A percentile compares a stretch with the other conserved stretches of the same genome.
Conservation (phyloP, 768 basidiomycete species). For the Sistotremastrum suecicum region DNA sequence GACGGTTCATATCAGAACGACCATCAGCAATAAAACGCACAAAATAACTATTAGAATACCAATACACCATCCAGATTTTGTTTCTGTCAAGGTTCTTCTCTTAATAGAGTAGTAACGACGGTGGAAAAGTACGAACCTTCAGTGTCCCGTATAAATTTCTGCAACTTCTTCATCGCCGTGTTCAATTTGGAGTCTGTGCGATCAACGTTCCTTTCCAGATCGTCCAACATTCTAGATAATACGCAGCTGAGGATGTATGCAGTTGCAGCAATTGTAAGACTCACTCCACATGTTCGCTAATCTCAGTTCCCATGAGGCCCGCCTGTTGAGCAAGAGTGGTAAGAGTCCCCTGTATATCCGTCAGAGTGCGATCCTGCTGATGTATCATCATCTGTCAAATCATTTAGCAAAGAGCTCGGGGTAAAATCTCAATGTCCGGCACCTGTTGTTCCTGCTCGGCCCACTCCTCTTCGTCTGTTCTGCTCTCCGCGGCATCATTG, state of each 20-base stretch:
- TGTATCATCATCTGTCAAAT: conserved; percentile 61
- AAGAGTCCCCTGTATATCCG: conserved; percentile 77
- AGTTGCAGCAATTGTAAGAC: conserved; percentile 12
- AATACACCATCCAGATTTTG: conserved; percentile 84
- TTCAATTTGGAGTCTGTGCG: conserved; percentile 48
- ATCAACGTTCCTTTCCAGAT: conserved; percentile 64
- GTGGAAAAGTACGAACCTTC: conserved; percentile 36
- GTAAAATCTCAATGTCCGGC: background rate
- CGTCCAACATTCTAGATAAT: conserved; percentile 57
- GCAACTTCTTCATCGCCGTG: conserved; percentile 53
- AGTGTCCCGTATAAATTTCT: conserved; percentile 71
- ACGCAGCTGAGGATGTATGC: background rate
- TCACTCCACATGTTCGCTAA: conserved; percentile 83
- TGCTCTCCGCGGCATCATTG: conserved; percentile 4
- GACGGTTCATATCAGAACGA: conserved; percentile 48
- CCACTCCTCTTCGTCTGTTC: conserved; percentile 59
- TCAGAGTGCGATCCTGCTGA: conserved; percentile 83
- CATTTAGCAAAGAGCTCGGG: background rate
- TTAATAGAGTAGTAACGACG: background rate
- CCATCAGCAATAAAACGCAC: conserved; percentile 58
- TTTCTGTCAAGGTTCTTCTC: conserved; percentile 34
- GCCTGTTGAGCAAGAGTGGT: conserved; percentile 81
- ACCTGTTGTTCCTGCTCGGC: conserved; percentile 80
- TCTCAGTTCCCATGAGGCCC: conserved; percentile 87
- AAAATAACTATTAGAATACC: conserved; percentile 72